Conservation (phyloP, 345 rosid species). For the Adansonia digitata region DNA sequence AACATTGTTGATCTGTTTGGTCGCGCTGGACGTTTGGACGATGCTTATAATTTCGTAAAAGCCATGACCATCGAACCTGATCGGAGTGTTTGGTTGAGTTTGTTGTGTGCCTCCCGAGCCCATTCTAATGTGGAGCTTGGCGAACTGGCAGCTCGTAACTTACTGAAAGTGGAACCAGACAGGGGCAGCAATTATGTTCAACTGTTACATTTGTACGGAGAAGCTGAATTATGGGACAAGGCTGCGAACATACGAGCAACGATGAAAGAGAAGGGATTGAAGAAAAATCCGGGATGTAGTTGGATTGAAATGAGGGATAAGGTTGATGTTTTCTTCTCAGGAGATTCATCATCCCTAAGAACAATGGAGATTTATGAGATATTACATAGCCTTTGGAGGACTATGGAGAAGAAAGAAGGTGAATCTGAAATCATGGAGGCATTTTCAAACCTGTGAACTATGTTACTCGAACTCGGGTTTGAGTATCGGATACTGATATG, state of each 20-base stretch:
- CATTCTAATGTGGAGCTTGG: constrained; percentile 59
- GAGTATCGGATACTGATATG: too few species aligned
- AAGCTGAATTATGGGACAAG: constrained; percentile 50
- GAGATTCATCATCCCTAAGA: constrained; percentile 43
- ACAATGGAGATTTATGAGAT: constrained; percentile 37
- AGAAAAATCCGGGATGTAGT: constrained; percentile 76
- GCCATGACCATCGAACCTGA: constrained; percentile 51
- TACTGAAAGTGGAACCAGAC: constrained; percentile 52
- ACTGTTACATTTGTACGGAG: constrained; percentile 62
- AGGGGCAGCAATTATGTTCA: constrained; percentile 58
- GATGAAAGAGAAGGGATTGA: constrained; percentile 63
- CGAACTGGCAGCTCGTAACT: constrained; percentile 51
- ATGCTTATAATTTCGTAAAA: constrained; percentile 53
- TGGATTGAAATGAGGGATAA: constrained; percentile 58
- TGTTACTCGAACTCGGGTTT: too few species aligned
- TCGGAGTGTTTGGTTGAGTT: constrained; percentile 65
- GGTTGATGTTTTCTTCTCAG: constrained; percentile 52
- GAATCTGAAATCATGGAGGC: constrained; percentile 10
- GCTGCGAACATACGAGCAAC: constrained; percentile 45
- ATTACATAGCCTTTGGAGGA: constrained; percentile 34
- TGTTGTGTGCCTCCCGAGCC: constrained; percentile 55
- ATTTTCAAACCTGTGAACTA: not conserved
- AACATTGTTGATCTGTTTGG: constrained; percentile 76
- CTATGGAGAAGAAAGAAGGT: constrained; percentile 32
- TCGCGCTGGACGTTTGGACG: constrained; percentile 57